Evolutionary conservation across 768 basidiomycete genomes (phyloP).

Genomic region (Boletus subparvulus): DNA sequence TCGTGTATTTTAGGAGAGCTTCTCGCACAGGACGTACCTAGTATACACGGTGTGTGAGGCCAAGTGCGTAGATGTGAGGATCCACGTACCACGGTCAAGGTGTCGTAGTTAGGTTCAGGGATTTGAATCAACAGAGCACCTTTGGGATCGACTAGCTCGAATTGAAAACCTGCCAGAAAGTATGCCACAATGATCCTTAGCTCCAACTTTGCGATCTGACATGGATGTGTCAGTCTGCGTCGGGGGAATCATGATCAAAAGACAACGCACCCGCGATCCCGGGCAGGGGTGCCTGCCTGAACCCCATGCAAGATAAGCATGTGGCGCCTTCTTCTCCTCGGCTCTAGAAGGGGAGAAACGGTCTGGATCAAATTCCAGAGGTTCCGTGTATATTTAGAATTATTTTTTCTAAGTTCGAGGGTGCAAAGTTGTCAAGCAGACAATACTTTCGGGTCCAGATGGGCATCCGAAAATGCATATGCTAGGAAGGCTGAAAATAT

Average conservation of each 20-base stretch:
- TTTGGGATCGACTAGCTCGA: background rate
- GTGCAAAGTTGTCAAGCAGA: background rate
- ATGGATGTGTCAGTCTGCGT: background rate
- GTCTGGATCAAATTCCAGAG: background rate
- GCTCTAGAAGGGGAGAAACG: background rate
- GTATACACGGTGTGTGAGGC: background rate
- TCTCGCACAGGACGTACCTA: background rate
- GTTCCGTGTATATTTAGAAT: background rate
- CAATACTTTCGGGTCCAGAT: background rate
- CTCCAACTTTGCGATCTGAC: background rate
- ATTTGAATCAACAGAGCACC: background rate
- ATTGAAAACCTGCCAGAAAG: background rate
- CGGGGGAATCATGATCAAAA: background rate
- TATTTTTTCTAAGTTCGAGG: background rate
- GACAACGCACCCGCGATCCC: background rate
- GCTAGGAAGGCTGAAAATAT: background rate
- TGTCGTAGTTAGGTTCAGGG: background rate
- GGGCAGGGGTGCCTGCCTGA: background rate
- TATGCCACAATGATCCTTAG: background rate
- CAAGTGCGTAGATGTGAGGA: background rate
- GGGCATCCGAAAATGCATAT: background rate
- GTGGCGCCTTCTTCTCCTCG: background rate
- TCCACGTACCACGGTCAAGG: background rate
- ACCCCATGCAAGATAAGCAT: background rate
- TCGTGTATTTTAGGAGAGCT: background rate